Evolutionary conservation across 2,329 filamentous ascomycete genomes (phyloP).

Genomic region (Ophiostoma novo-ulmi): DNA sequence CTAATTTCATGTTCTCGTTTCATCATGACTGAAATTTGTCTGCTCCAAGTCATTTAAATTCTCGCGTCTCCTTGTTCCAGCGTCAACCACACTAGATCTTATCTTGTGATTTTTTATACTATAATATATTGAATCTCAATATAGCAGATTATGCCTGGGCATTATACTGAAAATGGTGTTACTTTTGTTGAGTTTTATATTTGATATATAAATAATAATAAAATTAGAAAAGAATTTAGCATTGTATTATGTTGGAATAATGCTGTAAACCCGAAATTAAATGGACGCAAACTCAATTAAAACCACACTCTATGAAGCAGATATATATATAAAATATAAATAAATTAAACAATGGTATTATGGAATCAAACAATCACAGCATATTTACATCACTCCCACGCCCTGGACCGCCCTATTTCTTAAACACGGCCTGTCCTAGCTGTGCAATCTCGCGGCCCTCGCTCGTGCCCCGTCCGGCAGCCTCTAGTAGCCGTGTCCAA

Average conservation of each 20-base stretch:
- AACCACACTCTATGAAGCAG: too few species aligned
- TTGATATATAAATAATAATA: too few species aligned
- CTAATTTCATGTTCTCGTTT: neutral
- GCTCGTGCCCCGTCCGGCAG: constrained; percentile 63
- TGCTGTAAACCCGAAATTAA: too few species aligned
- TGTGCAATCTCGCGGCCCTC: constrained; percentile 76
- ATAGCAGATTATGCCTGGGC: too few species aligned
- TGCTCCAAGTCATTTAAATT: neutral
- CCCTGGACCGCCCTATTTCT: constrained; percentile 35
- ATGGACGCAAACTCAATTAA: too few species aligned
- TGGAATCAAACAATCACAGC: neutral
- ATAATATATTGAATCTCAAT: too few species aligned
- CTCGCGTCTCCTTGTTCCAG: neutral
- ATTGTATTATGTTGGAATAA: too few species aligned
- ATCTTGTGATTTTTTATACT: too few species aligned
- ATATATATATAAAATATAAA: neutral
- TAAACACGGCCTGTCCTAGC: constrained; percentile 59
- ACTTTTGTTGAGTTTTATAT: too few species aligned
- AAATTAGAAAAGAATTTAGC: too few species aligned
- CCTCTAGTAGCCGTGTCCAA: constrained; percentile 68
- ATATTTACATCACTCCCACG: neutral
- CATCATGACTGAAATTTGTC: neutral
- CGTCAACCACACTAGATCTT: too few species aligned
- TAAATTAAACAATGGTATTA: neutral
- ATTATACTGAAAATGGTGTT: too few species aligned